Evolutionary conservation across 2,329 filamentous ascomycete species (phyloP).

Genomic region (Teratosphaeria gauchensis): DNA sequence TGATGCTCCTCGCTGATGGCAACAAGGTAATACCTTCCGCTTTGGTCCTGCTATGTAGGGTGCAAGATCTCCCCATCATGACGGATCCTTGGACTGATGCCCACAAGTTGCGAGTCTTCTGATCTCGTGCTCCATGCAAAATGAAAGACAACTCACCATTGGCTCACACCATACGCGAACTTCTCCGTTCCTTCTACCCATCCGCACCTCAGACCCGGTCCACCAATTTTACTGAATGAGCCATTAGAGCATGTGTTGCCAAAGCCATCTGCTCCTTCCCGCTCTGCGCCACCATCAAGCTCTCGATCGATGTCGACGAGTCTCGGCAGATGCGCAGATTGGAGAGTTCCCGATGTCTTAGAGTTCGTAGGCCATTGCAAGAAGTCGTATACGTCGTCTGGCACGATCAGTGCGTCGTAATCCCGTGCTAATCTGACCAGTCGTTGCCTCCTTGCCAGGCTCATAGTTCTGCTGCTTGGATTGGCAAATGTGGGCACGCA

Average conservation of each 20-base stretch:
- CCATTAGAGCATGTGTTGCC: conserved; percentile 80
- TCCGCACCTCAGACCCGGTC: conserved; percentile 73
- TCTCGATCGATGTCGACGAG: conserved; percentile 68
- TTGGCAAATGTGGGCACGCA: conserved; percentile 83
- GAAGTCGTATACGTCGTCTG: conserved; percentile 91
- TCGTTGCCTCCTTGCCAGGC: conserved; percentile 52
- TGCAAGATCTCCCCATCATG: background rate
- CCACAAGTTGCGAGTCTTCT: background rate
- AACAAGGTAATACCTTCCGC: background rate
- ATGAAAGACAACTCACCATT: conserved; percentile 39
- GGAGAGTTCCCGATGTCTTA: background rate
- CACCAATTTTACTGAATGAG: conserved; percentile 80
- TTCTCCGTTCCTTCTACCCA: conserved; percentile 69
- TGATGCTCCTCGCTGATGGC: too few relatives aligned
- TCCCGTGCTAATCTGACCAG: conserved; percentile 69
- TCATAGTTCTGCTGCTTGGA: conserved; percentile 77
- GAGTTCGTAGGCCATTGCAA: conserved; percentile 59
- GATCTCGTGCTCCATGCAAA: background rate
- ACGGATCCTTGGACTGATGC: background rate
- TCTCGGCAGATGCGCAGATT: conserved; percentile 50
- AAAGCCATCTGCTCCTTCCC: conserved; percentile 48
- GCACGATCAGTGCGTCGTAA: conserved; percentile 72
- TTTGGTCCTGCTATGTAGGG: background rate
- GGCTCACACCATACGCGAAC: conserved; percentile 49
- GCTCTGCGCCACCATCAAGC: conserved; percentile 48